A percentile compares a stretch with the other conserved stretches of the same genome.
Conservation (phyloP, 345 rosid species). For the Camelina laxa region DNA sequence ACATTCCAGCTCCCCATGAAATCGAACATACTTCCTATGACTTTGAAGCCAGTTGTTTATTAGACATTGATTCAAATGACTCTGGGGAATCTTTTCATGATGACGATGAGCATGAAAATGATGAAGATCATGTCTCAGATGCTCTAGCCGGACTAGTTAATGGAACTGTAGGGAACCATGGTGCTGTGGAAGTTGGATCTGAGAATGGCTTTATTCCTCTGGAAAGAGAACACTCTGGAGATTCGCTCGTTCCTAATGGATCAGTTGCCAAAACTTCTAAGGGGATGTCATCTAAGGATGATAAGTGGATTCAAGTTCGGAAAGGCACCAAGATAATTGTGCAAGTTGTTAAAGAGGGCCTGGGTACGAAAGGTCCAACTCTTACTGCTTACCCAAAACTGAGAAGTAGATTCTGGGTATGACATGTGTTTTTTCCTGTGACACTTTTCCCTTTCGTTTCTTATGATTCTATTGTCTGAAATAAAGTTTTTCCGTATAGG, state of each 20-base stretch:
- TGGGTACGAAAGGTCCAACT: conserved; percentile 93
- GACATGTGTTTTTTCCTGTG: conserved; percentile 16
- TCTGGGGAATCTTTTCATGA: conserved; percentile 57
- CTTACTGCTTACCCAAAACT: conserved; percentile 89
- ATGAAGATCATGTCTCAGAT: conserved; percentile 69
- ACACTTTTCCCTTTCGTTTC: conserved; percentile 28
- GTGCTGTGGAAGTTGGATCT: conserved; percentile 55
- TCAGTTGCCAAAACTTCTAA: conserved; percentile 47
- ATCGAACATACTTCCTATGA: conserved; percentile 45
- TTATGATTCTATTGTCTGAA: conserved; percentile 34
- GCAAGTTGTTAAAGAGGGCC: conserved; percentile 97
- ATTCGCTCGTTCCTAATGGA: conserved; percentile 44
- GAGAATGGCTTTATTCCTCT: conserved; percentile 40
- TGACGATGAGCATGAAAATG: conserved; percentile 66
- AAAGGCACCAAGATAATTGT: conserved; percentile 93
- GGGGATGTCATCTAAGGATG: conserved; percentile 44
- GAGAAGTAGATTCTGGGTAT: conserved; percentile 97
- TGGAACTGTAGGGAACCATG: conserved; percentile 59
- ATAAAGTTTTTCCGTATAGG: conserved; percentile 51
- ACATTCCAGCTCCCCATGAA: conserved; percentile 47
- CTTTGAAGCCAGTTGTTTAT: conserved; percentile 49
- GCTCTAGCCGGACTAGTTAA: conserved; percentile 54
- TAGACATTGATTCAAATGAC: conserved; percentile 52
- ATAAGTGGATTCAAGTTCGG: conserved; percentile 76
- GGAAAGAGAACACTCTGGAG: conserved; percentile 45